Evolutionary conservation across 805 yeast genomes (phyloP), one percentile per base, ranked within the genome.

Genomic region (Yamadazyma paraphyllophila): DNA sequence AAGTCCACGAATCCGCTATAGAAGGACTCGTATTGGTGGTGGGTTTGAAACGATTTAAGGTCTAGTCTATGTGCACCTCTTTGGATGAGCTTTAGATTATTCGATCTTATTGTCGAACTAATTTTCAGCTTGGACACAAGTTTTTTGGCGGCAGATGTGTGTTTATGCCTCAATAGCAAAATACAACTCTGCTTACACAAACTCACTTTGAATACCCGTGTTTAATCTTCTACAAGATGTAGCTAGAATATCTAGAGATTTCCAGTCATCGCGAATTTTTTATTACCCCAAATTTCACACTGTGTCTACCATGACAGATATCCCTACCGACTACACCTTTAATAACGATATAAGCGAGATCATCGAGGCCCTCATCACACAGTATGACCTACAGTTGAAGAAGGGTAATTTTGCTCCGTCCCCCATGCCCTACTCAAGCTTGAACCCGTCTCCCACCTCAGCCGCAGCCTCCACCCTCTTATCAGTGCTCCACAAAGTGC

Each of bases 1-100:
- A 48, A 47, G 39, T 59, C 59, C 2, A 44, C 11, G 36, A 36
- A 58, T n/a, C 43, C 36, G 2, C 38, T 29, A 35, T 41, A 58
- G 31, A 24, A 38, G 7, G 20, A 14, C 7, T 20, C 13, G 26
- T 33, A 44, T 14, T 27, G 11, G 27, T 24, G 7, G 14, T 20
- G 24, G 16, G 25, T 12, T 12, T 7, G 2, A 16, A 24, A 41
- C 7, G 14, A 10, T n/a, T 20, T 24, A 4, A 25, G 39, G 9
- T 30, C 27, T 9, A 44, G 29, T n/a, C n/a, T 10, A 12, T 36
- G 46, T n/a, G 46, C 41, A 8, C 44, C 44, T 32, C 36, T 32
- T 32, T 32, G 36, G 10, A 20, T 20, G 24, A 20, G 24, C 27
- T 13, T 20, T 20, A 20, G 24, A 12, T 29, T 29, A 12, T 12